These are phyloP conservation scores for Extremus antarcticus DNA, from an alignment of 495 filamentous ascomycete species.

Conservation along the genomic window DNA sequence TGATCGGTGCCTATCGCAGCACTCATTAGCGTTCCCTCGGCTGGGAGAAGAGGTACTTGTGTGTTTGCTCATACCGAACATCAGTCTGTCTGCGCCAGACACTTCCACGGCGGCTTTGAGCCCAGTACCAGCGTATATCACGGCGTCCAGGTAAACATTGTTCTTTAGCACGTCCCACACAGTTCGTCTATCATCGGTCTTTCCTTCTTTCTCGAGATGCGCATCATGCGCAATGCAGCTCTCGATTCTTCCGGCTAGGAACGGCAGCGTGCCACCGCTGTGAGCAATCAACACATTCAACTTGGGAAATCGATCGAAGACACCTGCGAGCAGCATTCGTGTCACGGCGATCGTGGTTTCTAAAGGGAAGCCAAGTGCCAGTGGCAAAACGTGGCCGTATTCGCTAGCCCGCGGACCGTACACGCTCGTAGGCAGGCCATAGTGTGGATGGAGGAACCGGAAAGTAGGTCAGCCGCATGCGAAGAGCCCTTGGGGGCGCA, in stretches of 20 bases:
- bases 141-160: conserved; percentile 88
- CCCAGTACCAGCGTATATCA: conserved; percentile 66
- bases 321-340: conserved; percentile 71
- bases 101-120: conserved; percentile 61
- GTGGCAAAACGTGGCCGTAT: conserved; percentile 81
- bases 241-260: conserved; percentile 79
- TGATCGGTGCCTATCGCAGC: conserved; percentile 60
- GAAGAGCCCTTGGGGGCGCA: not conserved
- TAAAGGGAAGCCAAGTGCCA: conserved; percentile 81
- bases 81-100: conserved; percentile 52
- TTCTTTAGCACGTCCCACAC: conserved; percentile 72
- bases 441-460: conserved; percentile 81
- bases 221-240: conserved; percentile 79
- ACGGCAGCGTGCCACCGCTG: conserved; percentile 78
- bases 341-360: conserved; percentile 90
- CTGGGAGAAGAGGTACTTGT: not conserved
- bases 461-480: not conserved
- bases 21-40: not conserved
- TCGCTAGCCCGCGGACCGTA: conserved; percentile 59
- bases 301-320: conserved; percentile 68
- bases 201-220: conserved; percentile 45
- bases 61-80: conserved; percentile 51
- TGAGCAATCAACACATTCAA: conserved; percentile 74
- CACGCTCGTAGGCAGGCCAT: conserved; percentile 69
- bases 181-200: conserved; percentile 39